Evolutionary conservation across 257 asterid genomes (phyloP), one percentile per base, ranked within the genome.

Genomic region (Eustoma russellianum): DNA sequence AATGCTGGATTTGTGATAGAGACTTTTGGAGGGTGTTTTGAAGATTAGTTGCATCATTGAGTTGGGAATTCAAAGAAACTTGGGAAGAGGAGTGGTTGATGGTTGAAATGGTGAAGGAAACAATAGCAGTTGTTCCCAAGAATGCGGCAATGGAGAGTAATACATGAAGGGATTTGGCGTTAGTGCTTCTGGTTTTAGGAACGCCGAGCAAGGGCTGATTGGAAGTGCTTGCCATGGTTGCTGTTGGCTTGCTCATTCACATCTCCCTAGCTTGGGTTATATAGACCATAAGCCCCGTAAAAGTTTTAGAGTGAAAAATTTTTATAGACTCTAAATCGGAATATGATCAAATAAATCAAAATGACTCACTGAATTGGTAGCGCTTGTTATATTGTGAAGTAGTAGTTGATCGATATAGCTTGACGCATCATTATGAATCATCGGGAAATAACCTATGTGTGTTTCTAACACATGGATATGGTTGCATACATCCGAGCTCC

Each of bases 131-230:
- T 35, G 43, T 38, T 8, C 43, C 43, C 12, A 38, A 7, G 43
- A 38, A 38, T 7, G 55, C 48, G 46, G 55, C 60, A 33, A 65
- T 33, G 18, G 50, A 51, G 11, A 65, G 43, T 16, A 51, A 5
- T 16, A 15, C 44, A 24, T 13, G 57, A 14, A 50, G 19, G 15
- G 17, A 7, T 52, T 52, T 57, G 10, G 53, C 13, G 50, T 17
- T 13, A 14, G 28, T 24, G 11, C 7, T 1, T 24, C 24, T 51
- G 44, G 52, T 65, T 35, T n/a, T 57, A 48, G 70, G 64, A 12
- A 45, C 44, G 33, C 50, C 60, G 43, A 57, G 57, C 35, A 65
- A 35, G 41, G 64, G 18, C 34, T 65, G 50, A 44, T 46, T 13
- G 18, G 43, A 38, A 18, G 55, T 43, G 38, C 16, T 57, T 3